phyloP scores from a whole-genome alignment of 75 land plant genomes.

The Sequoiadendron giganteum region DNA sequence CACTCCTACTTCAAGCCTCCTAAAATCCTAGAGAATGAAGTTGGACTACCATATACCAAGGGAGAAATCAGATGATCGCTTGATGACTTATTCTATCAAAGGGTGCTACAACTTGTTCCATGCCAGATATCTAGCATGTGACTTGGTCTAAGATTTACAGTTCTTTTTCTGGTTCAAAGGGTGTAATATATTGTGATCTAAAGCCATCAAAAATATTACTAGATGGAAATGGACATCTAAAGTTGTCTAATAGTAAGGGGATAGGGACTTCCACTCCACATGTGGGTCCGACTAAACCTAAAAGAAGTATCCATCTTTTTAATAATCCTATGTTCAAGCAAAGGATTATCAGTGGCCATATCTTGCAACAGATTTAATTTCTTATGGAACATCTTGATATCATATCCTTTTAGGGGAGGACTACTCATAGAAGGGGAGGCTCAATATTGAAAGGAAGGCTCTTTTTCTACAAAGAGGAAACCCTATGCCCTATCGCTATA shows the following conservation, averaged over 20 bases:
- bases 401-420: conserved; percentile 80
- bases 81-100: no score
- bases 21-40: no score
- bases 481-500: no score
- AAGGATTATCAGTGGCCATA: conserved; percentile 48
- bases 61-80: no score
- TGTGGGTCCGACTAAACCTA: conserved; percentile 45
- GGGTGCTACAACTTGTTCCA: neutral
- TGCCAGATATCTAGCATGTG: conserved; percentile 70
- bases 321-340: conserved; percentile 73
- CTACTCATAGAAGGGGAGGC: no score
- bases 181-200: conserved; percentile 93
- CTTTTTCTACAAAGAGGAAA: no score
- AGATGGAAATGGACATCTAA: conserved; percentile 97
- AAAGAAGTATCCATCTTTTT: conserved; percentile 69
- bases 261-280: conserved; percentile 35
- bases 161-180: conserved; percentile 93
- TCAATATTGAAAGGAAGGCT: no score
- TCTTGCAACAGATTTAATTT: conserved; percentile 67
- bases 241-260: conserved; percentile 76
- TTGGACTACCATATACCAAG: no score
- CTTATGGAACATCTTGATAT: conserved; percentile 65
- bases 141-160: conserved; percentile 86
- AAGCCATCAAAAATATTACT: conserved; percentile 95
- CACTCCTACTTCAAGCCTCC: no score